Evolutionary conservation across 208 protist species (phyloP).

Genomic region (Crithidia thermophila): DNA sequence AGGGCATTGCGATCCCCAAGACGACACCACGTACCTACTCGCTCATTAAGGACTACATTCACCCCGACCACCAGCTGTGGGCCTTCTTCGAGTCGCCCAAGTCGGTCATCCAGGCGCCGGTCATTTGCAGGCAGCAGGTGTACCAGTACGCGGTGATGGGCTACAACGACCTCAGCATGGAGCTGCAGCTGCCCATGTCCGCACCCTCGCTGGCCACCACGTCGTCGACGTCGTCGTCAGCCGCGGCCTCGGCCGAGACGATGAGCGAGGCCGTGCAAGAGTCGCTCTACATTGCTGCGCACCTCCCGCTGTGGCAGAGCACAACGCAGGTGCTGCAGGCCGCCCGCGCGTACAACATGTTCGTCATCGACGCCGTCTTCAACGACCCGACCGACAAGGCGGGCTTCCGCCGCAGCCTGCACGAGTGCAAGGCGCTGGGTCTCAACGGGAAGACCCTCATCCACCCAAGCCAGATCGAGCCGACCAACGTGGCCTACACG

Average conservation of each 20-base stretch:
- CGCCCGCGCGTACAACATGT: constrained; percentile 70
- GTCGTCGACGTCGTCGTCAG: background rate
- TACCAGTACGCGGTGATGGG: constrained; percentile 82
- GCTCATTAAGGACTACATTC: constrained; percentile 62
- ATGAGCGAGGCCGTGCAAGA: constrained; percentile 18
- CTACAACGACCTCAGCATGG: constrained; percentile 56
- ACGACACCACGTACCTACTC: constrained; percentile 52
- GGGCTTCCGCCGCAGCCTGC: constrained; percentile 64
- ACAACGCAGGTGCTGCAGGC: constrained; percentile 63
- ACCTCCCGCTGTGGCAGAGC: constrained; percentile 56
- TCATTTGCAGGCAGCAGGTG: constrained; percentile 62
- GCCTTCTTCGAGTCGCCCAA: constrained; percentile 78
- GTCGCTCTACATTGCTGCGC: constrained; percentile 25
- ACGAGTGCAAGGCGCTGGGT: constrained; percentile 58
- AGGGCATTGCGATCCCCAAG: constrained; percentile 80
- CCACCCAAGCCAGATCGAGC: constrained; percentile 64
- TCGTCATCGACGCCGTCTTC: constrained; percentile 76
- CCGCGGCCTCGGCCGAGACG: background rate
- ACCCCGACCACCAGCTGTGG: constrained; percentile 83
- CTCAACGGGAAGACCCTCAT: constrained; percentile 84
- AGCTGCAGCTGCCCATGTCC: constrained; percentile 48
- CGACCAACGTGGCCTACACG: constrained; percentile 68
- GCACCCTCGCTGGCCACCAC: constrained; percentile 9
- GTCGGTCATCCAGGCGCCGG: constrained; percentile 66
- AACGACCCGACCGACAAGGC: constrained; percentile 70